phyloP scores from a whole-genome alignment of 352 stramenopile species.

The Globisporangium solare region DNA sequence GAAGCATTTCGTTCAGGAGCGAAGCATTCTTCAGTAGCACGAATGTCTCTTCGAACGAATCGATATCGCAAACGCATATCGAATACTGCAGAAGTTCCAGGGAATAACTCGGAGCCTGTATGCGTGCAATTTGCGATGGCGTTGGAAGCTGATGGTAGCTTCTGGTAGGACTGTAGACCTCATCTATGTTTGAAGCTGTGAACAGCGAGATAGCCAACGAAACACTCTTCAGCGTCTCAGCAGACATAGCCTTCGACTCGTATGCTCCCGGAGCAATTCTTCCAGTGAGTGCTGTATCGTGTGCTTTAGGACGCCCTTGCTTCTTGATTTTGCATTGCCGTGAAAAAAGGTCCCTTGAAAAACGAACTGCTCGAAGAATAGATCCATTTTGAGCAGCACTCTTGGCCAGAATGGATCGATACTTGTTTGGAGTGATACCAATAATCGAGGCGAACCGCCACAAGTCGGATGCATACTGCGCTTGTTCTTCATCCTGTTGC shows the following conservation, averaged over 20 bases:
- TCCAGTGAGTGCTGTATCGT: neutral
- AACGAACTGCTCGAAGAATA: conserved; percentile 47
- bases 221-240: conserved; percentile 39
- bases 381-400: conserved; percentile 35
- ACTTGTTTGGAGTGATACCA: conserved; percentile 32
- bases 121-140: conserved; percentile 27
- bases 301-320: conserved; percentile 1
- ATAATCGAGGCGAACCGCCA: conserved; percentile 45
- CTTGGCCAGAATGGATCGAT: conserved; percentile 37
- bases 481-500: conserved; percentile 34
- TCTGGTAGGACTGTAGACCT: conserved; percentile 32
- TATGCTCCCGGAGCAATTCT: neutral
- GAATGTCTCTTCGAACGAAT: conserved; percentile 55
- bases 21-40: conserved; percentile 53
- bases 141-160: conserved; percentile 13
- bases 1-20: conserved; percentile 47
- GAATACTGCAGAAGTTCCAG: conserved; percentile 57
- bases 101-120: conserved; percentile 50
- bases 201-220: conserved; percentile 58
- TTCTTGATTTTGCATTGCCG: conserved; percentile 10
- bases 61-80: conserved; percentile 52
- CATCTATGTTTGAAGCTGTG: conserved; percentile 46
- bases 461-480: conserved; percentile 37
- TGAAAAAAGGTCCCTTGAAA: conserved; percentile 53
- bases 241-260: conserved; percentile 5